phyloP scores from a whole-genome alignment of 116 monocot genomes.

The Phalaenopsis hybrid region DNA sequence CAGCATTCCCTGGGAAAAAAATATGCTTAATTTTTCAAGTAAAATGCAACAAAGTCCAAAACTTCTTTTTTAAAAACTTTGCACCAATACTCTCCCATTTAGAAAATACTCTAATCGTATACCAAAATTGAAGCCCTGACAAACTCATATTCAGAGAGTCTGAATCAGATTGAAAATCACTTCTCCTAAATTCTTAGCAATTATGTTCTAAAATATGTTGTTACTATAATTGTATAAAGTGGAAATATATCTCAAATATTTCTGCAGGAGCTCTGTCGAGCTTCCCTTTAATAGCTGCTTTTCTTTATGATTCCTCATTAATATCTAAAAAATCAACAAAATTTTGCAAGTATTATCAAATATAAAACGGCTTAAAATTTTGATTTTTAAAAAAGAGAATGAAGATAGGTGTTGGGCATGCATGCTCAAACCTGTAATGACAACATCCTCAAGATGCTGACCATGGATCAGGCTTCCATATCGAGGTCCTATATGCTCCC shows the following conservation, averaged over 20 bases:
- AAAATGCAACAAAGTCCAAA: not conserved
- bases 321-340: not conserved
- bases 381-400: not conserved
- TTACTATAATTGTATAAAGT: not conserved
- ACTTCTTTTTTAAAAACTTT: not conserved
- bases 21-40: not conserved
- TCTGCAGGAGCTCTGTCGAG: not conserved
- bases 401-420: not conserved
- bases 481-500: conserved; percentile 74
- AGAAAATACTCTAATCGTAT: no score
- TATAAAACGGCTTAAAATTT: not conserved
- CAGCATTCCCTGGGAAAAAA: not conserved
- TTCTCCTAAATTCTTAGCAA: no score
- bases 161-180: not conserved
- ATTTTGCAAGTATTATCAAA: not conserved
- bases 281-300: not conserved
- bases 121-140: not conserved
- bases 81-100: not conserved
- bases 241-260: not conserved
- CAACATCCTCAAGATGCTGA: conserved; percentile 70
- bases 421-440: conserved; percentile 67
- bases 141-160: not conserved
- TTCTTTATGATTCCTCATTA: not conserved
- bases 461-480: conserved; percentile 95
- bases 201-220: no score